These are phyloP conservation scores for Sphaerulina vaccinii DNA, from an alignment of 2,329 filamentous ascomycete species.

Conservation along the genomic window DNA sequence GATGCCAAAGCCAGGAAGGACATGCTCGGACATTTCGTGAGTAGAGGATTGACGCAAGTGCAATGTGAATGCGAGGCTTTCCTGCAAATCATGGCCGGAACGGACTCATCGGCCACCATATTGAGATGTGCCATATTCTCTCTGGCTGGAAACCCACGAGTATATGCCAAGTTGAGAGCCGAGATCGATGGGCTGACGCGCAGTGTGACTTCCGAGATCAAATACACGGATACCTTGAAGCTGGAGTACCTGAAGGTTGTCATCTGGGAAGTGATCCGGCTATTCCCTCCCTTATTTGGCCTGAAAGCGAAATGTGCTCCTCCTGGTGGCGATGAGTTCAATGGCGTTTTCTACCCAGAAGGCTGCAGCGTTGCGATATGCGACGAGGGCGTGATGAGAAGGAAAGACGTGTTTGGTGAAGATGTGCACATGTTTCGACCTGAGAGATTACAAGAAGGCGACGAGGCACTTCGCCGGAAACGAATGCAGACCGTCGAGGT, in stretches of 20 bases:
- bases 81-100: slow-evolving; percentile 51
- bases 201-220: slow-evolving; percentile 14
- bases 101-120: slow-evolving; percentile 55
- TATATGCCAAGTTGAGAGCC: slow-evolving; percentile 46
- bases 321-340: slow-evolving; percentile 31
- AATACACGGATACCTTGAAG: slow-evolving; percentile 28
- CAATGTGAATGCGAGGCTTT: slow-evolving; percentile 43
- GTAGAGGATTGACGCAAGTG: slow-evolving; percentile 41
- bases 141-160: slow-evolving; percentile 47
- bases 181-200: slow-evolving; percentile 46
- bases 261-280: slow-evolving; percentile 36
- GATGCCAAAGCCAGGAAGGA: slow-evolving; percentile 40
- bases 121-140: slow-evolving; percentile 53
- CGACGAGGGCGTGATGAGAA: slow-evolving; percentile 43
- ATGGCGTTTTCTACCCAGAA: slow-evolving; percentile 45
- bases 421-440: slow-evolving; percentile 49
- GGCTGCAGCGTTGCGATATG: slow-evolving; percentile 50
- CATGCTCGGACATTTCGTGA: slow-evolving; percentile 53
- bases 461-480: slow-evolving; percentile 35
- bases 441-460: slow-evolving; percentile 50
- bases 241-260: slow-evolving; percentile 36
- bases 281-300: slow-evolving; percentile 35
- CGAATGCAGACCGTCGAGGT: slow-evolving; percentile 46
- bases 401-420: slow-evolving; percentile 40
- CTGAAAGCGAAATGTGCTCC: slow-evolving; percentile 30